Evolutionary conservation across 192 early-diverging fungal genomes (phyloP), one percentile per base, ranked within the genome.

Genomic region (Gonapodya prolifera): DNA sequence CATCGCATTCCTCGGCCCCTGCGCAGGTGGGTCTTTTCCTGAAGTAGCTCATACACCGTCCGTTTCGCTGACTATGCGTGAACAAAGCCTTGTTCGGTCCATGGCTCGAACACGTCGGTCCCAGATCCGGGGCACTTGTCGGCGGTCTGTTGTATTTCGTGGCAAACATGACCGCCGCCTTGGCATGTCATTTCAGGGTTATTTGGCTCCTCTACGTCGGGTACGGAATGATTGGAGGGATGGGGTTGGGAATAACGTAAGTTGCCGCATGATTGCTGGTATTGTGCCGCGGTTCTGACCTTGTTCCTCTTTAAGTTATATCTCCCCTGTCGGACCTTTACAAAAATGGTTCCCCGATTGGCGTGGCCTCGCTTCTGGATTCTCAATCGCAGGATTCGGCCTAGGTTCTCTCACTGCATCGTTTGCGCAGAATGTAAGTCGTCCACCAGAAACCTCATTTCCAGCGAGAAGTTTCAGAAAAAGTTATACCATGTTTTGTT

Each of bases 71-170:
- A 28, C 16, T 30, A 80, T 70, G 92, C 31, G 75, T 84, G 33
- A 87, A 91, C 2, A 88, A 90, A 33, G 91, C 91, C 29, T 36
- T 89, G n/a, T 85, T 91, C 70, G 92, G 92, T 2, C 92, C 92
- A 0, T 94, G 92, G 92, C 84, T 94, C 74, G 92, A 94, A 81
- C 88, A 90, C 35, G 86, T 88, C 76, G 89, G 90, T 33, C 92
- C 92, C 30, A 85, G 88, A n/a, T 84, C 86, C 81, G 89, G 88
- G 69, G 84, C 90, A 0, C 69, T 89, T 17, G 79, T 92, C 16
- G 92, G 90, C 2, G 85, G 90, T 1, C 69, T 80, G 16, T 80
- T 94, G 30, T 94, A 92, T 80, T 91, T 88, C 77, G 33, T 87
- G 33, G 92, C 91, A 0, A 88, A 94, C 77, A 86, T 91, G 76